These are phyloP conservation scores for Hippophae gyantsensis DNA, from an alignment of 306 rosid genomes.

Conservation along the genomic window DNA sequence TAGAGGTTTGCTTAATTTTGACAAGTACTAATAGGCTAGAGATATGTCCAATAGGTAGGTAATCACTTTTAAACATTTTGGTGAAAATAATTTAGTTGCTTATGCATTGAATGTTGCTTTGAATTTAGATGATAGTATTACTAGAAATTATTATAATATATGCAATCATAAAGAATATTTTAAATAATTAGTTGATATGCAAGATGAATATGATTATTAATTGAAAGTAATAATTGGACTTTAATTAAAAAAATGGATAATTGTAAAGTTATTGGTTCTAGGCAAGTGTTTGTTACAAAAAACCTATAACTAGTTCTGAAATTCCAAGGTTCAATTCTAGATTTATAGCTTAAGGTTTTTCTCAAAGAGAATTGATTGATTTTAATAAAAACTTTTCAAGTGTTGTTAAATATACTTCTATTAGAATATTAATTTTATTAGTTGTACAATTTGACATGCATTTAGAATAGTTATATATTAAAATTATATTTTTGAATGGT, in stretches of 20 bases:
- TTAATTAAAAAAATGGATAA: not conserved
- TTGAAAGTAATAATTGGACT: not conserved
- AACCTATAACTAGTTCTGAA: not conserved
- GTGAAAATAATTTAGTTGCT: too few species aligned
- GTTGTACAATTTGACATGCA: not conserved
- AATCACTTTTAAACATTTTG: too few species aligned
- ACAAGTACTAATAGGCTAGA: too few species aligned
- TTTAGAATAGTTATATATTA: not conserved
- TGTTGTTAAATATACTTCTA: not conserved
- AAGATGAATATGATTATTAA: not conserved
- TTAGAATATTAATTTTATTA: not conserved
- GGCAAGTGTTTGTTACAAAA: not conserved
- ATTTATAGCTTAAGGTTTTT: not conserved
- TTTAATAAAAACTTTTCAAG: not conserved
- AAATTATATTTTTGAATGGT: too few species aligned
- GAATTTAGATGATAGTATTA: too few species aligned
- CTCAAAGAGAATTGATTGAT: not conserved
- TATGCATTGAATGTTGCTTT: too few species aligned
- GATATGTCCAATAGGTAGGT: too few species aligned
- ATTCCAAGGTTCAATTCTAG: not conserved
- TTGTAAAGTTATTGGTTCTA: not conserved
- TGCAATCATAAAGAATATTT: too few species aligned
- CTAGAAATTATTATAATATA: too few species aligned
- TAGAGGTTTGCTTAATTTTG: too few species aligned
- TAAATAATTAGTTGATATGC: not conserved